Conservation (phyloP, 2,329 filamentous ascomycete genomes). For the Sphaerulina vaccinii region DNA sequence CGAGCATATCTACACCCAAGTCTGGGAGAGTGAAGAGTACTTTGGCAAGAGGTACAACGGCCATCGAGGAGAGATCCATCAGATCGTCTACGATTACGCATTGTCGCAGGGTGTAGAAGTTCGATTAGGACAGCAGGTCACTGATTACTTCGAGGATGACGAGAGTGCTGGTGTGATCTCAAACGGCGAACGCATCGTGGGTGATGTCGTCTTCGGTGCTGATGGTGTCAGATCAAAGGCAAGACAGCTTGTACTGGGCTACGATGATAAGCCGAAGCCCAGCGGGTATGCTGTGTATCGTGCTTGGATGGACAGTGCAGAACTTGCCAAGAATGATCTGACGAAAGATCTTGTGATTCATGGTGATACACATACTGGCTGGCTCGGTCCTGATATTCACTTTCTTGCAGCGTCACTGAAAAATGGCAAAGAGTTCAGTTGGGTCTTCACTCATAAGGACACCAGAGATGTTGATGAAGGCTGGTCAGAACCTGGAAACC, state of each 20-base stretch:
- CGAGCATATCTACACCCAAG: constrained; percentile 34
- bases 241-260: constrained; percentile 53
- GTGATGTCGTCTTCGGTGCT: constrained; percentile 53
- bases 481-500: constrained; percentile 43
- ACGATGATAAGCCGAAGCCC: constrained; percentile 44
- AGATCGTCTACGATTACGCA: constrained; percentile 37
- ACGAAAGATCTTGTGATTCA: constrained; percentile 45
- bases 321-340: constrained; percentile 50
- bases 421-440: constrained; percentile 53
- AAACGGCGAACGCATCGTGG: constrained; percentile 40
- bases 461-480: constrained; percentile 46
- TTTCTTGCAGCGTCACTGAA: constrained; percentile 49
- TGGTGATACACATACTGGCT: constrained; percentile 26
- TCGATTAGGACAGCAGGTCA: constrained; percentile 33
- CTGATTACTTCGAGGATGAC: constrained; percentile 34
- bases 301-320: constrained; percentile 53
- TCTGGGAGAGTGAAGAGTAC: constrained; percentile 36
- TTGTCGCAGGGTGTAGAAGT: constrained; percentile 32
- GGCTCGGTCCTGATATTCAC: constrained; percentile 55
- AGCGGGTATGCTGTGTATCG: constrained; percentile 55
- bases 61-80: constrained; percentile 38
- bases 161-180: constrained; percentile 30
- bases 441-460: constrained; percentile 55
- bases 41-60: constrained; percentile 38
- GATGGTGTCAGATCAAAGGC: constrained; percentile 56